These are phyloP conservation scores for Boletales sp. DNA, from an alignment of 768 basidiomycete species.

Conservation along the genomic window DNA sequence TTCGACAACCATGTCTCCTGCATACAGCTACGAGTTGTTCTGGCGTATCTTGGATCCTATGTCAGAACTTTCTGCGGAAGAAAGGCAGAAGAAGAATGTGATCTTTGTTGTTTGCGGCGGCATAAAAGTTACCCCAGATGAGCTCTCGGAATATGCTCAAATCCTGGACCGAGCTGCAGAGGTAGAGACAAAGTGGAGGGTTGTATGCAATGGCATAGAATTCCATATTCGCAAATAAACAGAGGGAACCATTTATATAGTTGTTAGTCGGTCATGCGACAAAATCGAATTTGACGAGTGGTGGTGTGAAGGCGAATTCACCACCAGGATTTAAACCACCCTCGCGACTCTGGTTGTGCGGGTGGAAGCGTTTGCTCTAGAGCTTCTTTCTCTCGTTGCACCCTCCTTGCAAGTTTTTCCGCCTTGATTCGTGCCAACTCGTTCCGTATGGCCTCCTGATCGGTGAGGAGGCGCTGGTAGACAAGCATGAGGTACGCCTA, in stretches of 20 bases:
- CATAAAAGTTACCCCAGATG: slow-evolving; percentile 59
- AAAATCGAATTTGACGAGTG: too few species aligned
- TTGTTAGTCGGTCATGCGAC: too few species aligned
- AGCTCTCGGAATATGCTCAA: slow-evolving; percentile 45
- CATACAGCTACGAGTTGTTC: slow-evolving; percentile 58
- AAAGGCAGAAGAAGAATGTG: slow-evolving; percentile 18
- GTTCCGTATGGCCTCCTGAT: slow-evolving; percentile 59
- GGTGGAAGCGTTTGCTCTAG: slow-evolving; percentile 14
- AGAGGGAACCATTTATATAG: too few species aligned
- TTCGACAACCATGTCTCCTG: slow-evolving; percentile 63
- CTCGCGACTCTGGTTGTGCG: slow-evolving; percentile 16
- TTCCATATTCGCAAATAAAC: slow-evolving; percentile 18
- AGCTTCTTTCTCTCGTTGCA: slow-evolving; percentile 42
- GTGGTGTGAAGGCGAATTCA: slow-evolving; percentile 2
- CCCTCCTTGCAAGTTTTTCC: slow-evolving; percentile 45
- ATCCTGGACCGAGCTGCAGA: slow-evolving; percentile 35
- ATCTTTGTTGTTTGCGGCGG: slow-evolving; percentile 37
- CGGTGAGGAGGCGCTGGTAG: slow-evolving; percentile 57
- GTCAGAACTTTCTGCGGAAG: slow-evolving; percentile 20
- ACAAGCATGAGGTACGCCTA: slow-evolving; percentile 7
- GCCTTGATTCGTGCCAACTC: slow-evolving; percentile 72
- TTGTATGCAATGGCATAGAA: slow-evolving; percentile 29
- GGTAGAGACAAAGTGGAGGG: slow-evolving; percentile 24
- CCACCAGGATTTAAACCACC: slow-evolving; percentile 27
- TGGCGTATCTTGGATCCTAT: slow-evolving; percentile 31